Evolutionary conservation across 192 early-diverging fungal genomes (phyloP).

Genomic region (Coemansia sp.): DNA sequence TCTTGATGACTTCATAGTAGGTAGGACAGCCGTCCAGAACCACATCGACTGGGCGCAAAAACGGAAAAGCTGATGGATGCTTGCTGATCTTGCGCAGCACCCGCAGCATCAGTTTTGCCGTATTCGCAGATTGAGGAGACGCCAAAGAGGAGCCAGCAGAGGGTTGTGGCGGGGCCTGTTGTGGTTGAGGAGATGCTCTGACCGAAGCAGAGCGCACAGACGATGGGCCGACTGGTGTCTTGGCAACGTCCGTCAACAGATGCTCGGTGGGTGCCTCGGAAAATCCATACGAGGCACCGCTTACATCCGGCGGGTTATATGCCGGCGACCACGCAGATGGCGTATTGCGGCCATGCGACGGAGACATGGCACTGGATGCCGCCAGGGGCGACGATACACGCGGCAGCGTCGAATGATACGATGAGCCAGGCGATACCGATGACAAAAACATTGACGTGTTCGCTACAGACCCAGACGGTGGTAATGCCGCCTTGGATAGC

Average conservation of each 20-base stretch:
- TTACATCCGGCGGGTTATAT: slow-evolving; percentile 10
- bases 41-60: slow-evolving; percentile 61
- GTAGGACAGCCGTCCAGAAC: slow-evolving; percentile 59
- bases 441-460: background rate
- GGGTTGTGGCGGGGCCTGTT: background rate
- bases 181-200: background rate
- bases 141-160: background rate
- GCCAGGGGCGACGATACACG: slow-evolving; percentile 32
- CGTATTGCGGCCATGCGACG: background rate
- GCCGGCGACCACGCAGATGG: slow-evolving; percentile 11
- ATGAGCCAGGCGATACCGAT: background rate
- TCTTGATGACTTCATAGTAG: slow-evolving; percentile 61
- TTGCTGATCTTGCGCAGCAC: slow-evolving; percentile 47
- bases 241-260: too few relatives aligned
- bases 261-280: too few relatives aligned
- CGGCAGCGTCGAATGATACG: slow-evolving; percentile 15
- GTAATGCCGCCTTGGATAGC: slow-evolving; percentile 11
- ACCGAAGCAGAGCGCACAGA: too few relatives aligned
- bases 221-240: too few relatives aligned
- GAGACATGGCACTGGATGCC: background rate
- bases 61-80: slow-evolving; percentile 55
- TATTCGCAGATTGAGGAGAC: too few relatives aligned
- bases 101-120: slow-evolving; percentile 22
- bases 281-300: too few relatives aligned
- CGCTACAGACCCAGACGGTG: slow-evolving; percentile 19